A percentile compares a stretch with the other conserved stretches of the same genome.
Evolutionary conservation across 83 land plant species (phyloP).

Genomic region (Thuja plicata): DNA sequence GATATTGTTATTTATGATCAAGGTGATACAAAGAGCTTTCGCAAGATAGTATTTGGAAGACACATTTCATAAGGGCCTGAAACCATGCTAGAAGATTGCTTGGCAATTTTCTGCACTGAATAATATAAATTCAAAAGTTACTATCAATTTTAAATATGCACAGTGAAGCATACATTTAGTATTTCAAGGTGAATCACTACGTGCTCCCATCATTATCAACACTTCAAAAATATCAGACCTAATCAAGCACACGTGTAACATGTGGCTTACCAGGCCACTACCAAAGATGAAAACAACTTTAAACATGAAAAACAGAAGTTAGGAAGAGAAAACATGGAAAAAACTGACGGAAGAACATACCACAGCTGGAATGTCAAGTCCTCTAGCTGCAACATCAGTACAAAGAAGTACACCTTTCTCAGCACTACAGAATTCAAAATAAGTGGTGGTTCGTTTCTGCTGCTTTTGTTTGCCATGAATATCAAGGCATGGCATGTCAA

Average conservation of each 20-base stretch:
- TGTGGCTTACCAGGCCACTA: neutral
- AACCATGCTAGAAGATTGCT: neutral
- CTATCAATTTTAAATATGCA: neutral
- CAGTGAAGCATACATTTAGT: neutral
- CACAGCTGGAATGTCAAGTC: slow-evolving; percentile 97
- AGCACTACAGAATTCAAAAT: slow-evolving; percentile 92
- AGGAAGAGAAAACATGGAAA: neutral
- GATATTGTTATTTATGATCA: neutral
- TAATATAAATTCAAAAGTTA: neutral
- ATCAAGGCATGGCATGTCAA: slow-evolving; percentile 82
- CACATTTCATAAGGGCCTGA: neutral
- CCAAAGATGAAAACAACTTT: neutral
- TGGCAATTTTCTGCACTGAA: neutral
- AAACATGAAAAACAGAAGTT: neutral
- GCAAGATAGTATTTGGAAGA: neutral
- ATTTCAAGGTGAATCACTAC: neutral
- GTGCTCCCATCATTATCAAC: neutral
- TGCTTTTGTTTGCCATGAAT: slow-evolving; percentile 99
- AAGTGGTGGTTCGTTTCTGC: slow-evolving; percentile 87
- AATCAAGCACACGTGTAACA: neutral
- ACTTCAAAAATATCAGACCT: neutral
- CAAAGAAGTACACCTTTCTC: slow-evolving; percentile 87
- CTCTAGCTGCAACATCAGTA: slow-evolving; percentile 98
- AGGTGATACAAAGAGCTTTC: neutral
- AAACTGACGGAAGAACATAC: slow-evolving; percentile 32